phyloP scores from a whole-genome alignment of 139 green algal species.

The Gonium pectorale region DNA sequence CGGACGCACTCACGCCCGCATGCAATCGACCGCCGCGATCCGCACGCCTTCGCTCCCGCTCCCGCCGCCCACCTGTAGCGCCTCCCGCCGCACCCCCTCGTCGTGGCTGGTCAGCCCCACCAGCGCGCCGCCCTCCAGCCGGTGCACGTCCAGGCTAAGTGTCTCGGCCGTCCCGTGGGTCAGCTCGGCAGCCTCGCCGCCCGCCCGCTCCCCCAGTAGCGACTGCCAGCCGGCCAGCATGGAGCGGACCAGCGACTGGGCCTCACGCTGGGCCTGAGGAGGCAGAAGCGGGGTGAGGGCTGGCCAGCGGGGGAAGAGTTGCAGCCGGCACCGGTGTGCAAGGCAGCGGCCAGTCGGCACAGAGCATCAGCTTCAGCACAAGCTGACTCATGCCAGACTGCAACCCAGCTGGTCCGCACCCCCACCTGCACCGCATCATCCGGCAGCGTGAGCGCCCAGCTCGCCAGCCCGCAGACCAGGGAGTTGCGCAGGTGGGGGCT shows the following conservation, averaged over 20 bases:
- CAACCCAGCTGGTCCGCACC: too few species aligned
- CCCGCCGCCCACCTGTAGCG: constrained; percentile 45
- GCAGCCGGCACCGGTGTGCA: too few species aligned
- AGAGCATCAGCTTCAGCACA: too few species aligned
- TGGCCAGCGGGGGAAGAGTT: too few species aligned
- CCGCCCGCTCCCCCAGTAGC: constrained; percentile 54
- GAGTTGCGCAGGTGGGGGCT: constrained; percentile 73
- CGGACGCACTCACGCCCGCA: too few species aligned
- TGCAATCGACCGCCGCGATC: too few species aligned
- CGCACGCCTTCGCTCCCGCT: too few species aligned
- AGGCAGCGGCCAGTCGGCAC: too few species aligned
- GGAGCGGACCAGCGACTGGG: constrained; percentile 52
- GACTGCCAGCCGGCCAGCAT: constrained; percentile 63
- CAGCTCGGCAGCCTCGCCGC: constrained; percentile 34
- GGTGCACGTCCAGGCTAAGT: constrained; percentile 64
- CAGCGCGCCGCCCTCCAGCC: constrained; percentile 72
- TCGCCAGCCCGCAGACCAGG: constrained; percentile 69
- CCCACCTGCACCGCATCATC: constrained; percentile 79
- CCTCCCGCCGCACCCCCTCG: constrained; percentile 62
- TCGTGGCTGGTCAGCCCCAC: constrained; percentile 64
- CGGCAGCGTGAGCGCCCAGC: constrained; percentile 63
- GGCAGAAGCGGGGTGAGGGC: too few species aligned
- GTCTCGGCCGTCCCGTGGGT: neutral
- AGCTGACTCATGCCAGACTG: too few species aligned
- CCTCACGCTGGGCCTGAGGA: constrained; percentile 51